Conservation (phyloP, 345 rosid species). For the Geranium rotundifolium region DNA sequence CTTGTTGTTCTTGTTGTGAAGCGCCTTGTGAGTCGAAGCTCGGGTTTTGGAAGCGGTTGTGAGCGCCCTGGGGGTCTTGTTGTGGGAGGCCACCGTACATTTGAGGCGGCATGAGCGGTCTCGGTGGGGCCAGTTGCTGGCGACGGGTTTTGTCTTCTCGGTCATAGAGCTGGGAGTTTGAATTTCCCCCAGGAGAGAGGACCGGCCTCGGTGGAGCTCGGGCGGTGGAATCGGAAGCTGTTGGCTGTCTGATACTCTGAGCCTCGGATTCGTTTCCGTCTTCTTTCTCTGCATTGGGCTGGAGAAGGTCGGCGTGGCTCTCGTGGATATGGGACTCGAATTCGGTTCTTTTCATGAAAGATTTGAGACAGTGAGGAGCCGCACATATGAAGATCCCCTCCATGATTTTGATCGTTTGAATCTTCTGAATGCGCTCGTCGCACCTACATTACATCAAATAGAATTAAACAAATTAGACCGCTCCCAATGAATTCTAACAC, state of each 20-base stretch:
- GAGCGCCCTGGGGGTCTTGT: conserved; percentile 10
- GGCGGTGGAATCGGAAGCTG: conserved; percentile 55
- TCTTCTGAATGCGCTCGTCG: conserved; percentile 93
- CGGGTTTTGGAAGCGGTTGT: conserved; percentile 22
- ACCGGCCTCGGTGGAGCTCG: conserved; percentile 49
- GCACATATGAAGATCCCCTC: conserved; percentile 96
- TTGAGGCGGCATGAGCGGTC: conserved; percentile 27
- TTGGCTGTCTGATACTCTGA: conserved; percentile 55
- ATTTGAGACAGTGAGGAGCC: conserved; percentile 93
- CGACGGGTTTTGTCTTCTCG: conserved; percentile 44
- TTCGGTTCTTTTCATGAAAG: conserved; percentile 68
- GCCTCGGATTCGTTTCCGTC: conserved; percentile 64
- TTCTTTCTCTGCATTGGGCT: conserved; percentile 56
- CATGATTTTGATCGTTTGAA: conserved; percentile 94
- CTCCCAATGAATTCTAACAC: neutral
- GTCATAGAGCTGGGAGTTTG: conserved; percentile 46
- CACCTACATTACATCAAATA: conserved; percentile 37
- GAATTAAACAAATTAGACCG: neutral
- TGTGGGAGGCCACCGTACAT: neutral
- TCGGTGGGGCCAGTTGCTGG: conserved; percentile 41
- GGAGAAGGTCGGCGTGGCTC: conserved; percentile 54
- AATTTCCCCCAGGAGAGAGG: conserved; percentile 39
- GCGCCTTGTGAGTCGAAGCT: conserved; percentile 24
- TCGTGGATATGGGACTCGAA: conserved; percentile 72
- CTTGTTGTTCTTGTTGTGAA: conserved; percentile 36